Conservation (phyloP, 1,284 basidiomycete genomes). For the Puccinia novopanici region DNA sequence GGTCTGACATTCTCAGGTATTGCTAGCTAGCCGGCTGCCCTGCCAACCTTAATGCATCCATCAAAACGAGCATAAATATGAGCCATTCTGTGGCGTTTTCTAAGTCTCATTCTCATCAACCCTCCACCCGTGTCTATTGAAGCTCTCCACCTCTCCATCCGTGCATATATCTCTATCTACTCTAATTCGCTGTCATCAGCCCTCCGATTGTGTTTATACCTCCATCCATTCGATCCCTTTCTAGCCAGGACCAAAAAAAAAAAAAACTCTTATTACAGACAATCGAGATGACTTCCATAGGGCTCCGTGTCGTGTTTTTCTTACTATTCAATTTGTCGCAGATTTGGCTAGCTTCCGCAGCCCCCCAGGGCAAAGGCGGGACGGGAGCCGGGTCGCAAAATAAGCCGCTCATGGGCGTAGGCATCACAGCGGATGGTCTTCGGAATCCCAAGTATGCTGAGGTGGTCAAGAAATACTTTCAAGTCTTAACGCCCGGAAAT, state of each 20-base stretch:
- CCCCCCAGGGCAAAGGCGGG: not conserved
- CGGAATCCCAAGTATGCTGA: no score
- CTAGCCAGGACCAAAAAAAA: not conserved
- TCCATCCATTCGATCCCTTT: not conserved
- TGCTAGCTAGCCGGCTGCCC: not conserved
- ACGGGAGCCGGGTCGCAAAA: not conserved
- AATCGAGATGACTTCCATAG: not conserved
- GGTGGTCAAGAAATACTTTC: not conserved
- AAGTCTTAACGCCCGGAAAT: constrained; percentile 11
- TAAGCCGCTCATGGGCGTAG: not conserved
- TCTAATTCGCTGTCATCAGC: no score
- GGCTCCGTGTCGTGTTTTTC: not conserved
- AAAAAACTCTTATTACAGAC: not conserved
- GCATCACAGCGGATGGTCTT: constrained; percentile 2
- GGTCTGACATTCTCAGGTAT: not conserved
- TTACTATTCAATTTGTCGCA: not conserved
- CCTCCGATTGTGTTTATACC: not conserved
- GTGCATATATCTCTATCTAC: not conserved
- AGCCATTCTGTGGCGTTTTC: not conserved
- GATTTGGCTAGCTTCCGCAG: not conserved
- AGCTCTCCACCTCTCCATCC: no score
- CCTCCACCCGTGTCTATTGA: no score
- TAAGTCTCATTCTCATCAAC: not conserved
- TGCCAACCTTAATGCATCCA: not conserved
- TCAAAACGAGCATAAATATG: not conserved